These are phyloP conservation scores for Pyrenochaeta sp. DNA, from an alignment of 2,329 filamentous ascomycete genomes.

Conservation along the genomic window DNA sequence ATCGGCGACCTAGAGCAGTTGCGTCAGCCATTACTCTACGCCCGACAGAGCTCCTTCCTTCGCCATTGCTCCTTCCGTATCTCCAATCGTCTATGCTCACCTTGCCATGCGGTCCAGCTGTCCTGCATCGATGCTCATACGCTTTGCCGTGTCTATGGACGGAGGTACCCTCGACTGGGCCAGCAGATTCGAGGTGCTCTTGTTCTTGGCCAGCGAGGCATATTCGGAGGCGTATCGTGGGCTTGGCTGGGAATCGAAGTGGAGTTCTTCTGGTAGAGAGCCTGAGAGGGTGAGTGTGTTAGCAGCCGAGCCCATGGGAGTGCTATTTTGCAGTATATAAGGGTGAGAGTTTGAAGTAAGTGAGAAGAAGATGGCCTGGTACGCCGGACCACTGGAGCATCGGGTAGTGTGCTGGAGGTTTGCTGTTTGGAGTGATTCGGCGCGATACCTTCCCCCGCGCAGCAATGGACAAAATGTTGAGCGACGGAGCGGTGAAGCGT, in stretches of 20 bases:
- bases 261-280: constrained; percentile 45
- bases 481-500: constrained; percentile 7
- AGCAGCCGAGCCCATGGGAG: constrained; percentile 35
- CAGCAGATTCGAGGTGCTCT: constrained; percentile 60
- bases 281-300: constrained; percentile 40
- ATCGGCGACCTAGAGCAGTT: constrained; percentile 72
- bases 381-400: background rate
- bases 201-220: constrained; percentile 57
- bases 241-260: constrained; percentile 29
- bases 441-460: constrained; percentile 6
- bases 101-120: constrained; percentile 75
- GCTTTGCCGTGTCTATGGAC: constrained; percentile 65
- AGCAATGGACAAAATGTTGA: constrained; percentile 3
- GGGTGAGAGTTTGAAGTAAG: background rate
- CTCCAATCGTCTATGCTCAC: constrained; percentile 59
- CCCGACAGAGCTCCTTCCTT: constrained; percentile 10
- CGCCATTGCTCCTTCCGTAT: background rate
- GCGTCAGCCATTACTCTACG: constrained; percentile 20
- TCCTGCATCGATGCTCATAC: constrained; percentile 80
- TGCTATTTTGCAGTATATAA: background rate
- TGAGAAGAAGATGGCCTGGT: background rate
- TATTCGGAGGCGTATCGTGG: constrained; percentile 36
- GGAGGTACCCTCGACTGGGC: constrained; percentile 45
- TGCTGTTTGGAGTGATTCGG: constrained; percentile 1
- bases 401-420: background rate